A percentile compares a stretch with the other conserved stretches of the same genome.
Conservation (phyloP, 805 yeast genomes). For the Hanseniaspora guilliermondii region DNA sequence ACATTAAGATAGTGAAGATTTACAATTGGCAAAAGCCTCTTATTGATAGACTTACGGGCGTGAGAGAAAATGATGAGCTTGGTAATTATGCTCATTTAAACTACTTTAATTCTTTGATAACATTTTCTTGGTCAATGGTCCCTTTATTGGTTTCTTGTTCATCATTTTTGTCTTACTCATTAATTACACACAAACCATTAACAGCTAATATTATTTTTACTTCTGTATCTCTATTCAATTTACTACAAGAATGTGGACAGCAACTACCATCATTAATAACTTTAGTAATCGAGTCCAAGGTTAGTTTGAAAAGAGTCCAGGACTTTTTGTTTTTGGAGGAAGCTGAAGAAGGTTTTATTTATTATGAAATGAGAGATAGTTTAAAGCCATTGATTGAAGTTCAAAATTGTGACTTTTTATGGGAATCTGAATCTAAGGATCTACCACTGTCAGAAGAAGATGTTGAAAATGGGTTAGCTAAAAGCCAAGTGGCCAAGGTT, state of each 20-base stretch:
- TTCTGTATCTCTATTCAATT: constrained; percentile 46
- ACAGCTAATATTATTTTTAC: constrained; percentile 62
- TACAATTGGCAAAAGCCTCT: constrained; percentile 63
- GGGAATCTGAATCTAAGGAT: constrained; percentile 27
- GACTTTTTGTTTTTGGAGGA: constrained; percentile 38
- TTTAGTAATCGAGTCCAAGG: constrained; percentile 44
- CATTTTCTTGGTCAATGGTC: constrained; percentile 50
- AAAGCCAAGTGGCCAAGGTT: constrained; percentile 32
- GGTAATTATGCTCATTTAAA: constrained; percentile 40
- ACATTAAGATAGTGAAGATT: constrained; percentile 52
- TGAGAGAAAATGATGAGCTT: constrained; percentile 49
- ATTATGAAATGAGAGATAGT: constrained; percentile 19
- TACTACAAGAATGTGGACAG: constrained; percentile 46
- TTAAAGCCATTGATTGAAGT: constrained; percentile 31
- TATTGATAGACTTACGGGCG: constrained; percentile 37
- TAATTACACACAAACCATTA: constrained; percentile 36
- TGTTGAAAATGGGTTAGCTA: constrained; percentile 29
- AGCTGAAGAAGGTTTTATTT: constrained; percentile 31
- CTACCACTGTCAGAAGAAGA: background rate
- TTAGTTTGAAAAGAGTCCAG: constrained; percentile 43
- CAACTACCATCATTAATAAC: constrained; percentile 48
- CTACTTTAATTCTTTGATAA: constrained; percentile 33
- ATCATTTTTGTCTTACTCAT: constrained; percentile 44
- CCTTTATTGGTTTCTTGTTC: constrained; percentile 55
- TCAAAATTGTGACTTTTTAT: constrained; percentile 41